Conservation (phyloP, 305 asterid genomes). For the Fraxinus latifolia region DNA sequence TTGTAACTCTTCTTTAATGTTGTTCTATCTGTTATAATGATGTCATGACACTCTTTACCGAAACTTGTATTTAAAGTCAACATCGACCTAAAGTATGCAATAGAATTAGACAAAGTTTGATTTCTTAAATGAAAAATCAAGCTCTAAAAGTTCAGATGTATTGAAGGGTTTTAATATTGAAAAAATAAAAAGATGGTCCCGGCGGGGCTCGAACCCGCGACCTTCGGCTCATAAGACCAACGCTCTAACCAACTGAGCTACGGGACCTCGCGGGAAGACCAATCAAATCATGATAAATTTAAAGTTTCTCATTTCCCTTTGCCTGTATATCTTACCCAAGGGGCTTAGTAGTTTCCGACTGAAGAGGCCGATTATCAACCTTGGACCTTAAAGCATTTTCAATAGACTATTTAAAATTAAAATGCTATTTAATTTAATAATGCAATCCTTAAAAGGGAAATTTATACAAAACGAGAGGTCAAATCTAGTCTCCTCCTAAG, state of each 20-base stretch:
- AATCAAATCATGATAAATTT: too few relatives aligned
- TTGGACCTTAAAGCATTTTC: too few relatives aligned
- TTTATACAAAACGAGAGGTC: too few relatives aligned
- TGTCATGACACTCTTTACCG: neutral
- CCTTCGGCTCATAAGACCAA: conserved; percentile 99
- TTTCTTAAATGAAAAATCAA: neutral
- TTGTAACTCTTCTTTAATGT: neutral
- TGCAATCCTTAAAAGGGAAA: too few relatives aligned
- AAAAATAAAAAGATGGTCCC: conserved; percentile 44
- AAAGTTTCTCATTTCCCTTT: neutral
- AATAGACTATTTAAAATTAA: neutral
- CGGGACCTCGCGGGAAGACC: conserved; percentile 44
- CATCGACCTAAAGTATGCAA: neutral
- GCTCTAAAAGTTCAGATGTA: neutral
- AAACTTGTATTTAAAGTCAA: neutral
- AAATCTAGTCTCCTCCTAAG: too few relatives aligned
- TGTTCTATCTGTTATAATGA: neutral
- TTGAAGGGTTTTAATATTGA: too few relatives aligned
- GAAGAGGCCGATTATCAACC: neutral
- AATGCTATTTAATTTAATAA: too few relatives aligned
- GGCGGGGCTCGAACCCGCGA: conserved; percentile 99
- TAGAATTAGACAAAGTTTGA: too few relatives aligned
- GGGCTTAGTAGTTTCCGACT: neutral
- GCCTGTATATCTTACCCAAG: neutral
- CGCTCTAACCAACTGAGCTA: conserved; percentile 99